Evolutionary conservation across 257 asterid species (phyloP), one percentile per base, ranked within the genome.

Genomic region (Avicennia marina): DNA sequence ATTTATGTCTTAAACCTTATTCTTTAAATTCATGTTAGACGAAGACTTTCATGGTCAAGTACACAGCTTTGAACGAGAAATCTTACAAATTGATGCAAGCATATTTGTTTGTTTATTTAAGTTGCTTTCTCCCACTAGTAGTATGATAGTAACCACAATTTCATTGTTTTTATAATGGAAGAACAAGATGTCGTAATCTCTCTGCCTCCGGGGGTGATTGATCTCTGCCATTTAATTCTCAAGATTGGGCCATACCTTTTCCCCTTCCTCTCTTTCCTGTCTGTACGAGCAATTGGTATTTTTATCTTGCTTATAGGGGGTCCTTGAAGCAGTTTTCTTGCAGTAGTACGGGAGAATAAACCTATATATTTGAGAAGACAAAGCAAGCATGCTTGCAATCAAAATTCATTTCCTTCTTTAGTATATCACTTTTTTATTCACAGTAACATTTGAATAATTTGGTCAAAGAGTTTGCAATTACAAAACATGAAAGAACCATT

Each of bases 1-100:
- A 52, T 58, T n/a, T 9, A 45, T 58, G n/a, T 57, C 9, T 18
- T 56, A 18, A 21, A 32, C 13, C n/a, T 38, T 10, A 18, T 45
- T 48, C 6, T 16, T 48, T 66, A 44, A 40, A 47, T 20, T 53
- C 44, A 20, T 53, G 26, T 58, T 38, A 47, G 16, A 29, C 11
- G 2, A 33, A 42, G 54, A 49, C 61, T 43, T 50, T 44, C 31
- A 8, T 41, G 46, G 69, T 63, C 65, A 63, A 26, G 56, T 41
- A 4, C 26, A 49, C 41, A 34, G 57, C 51, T 32, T n/a, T n/a
- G n/a, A 29, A 45, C 39, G 63, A 22, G 27, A 49, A 62, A 31
- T 56, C 46, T 21, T 34, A 21, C 25, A 39, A 19, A 43, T 26
- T 38, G 59, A 25, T 11, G 7, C 22, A 53, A n/a, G 13, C 12